A percentile compares a stretch with the other conserved stretches of the same genome.
Conservation (phyloP, 2,329 filamentous ascomycete species). For the Penicillium aurantiogriseum region DNA sequence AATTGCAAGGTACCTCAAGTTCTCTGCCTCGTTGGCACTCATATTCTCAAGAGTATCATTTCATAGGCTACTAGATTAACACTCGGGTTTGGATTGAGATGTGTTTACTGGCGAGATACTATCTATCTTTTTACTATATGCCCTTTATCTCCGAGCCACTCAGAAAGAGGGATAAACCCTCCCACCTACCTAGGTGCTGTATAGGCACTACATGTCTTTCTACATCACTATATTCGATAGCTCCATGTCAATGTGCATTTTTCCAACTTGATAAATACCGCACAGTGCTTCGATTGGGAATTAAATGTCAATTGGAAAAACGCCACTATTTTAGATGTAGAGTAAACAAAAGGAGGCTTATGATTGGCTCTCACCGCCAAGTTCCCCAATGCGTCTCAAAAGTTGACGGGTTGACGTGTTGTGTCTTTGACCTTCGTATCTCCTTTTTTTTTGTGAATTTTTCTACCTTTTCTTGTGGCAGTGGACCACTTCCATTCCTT, state of each 20-base stretch:
- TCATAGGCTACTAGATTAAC: not conserved
- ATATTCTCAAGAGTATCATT: not conserved
- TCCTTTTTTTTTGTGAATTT: conserved; percentile 18
- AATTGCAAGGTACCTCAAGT: not conserved
- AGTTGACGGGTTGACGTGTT: conserved; percentile 12
- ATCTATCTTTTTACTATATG: not conserved
- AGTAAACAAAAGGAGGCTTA: conserved; percentile 10
- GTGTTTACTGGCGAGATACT: not conserved
- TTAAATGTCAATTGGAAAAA: not conserved
- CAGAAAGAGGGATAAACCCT: not conserved
- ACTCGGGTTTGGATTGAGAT: not conserved
- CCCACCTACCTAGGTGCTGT: not conserved
- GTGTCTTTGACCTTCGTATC: conserved; percentile 10
- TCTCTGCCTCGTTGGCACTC: not conserved
- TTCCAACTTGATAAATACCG: not conserved
- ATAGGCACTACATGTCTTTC: not conserved
- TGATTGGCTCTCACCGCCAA: conserved; percentile 30
- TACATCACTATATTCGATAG: not conserved
- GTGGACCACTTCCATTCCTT: conserved; percentile 26
- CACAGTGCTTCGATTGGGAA: not conserved
- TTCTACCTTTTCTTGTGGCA: conserved; percentile 12
- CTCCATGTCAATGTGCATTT: not conserved
- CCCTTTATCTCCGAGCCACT: not conserved
- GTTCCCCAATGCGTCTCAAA: conserved; percentile 18
- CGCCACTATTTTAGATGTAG: not conserved